phyloP scores from a whole-genome alignment of 495 filamentous ascomycete species.

The Penicillium bialowiezense region DNA sequence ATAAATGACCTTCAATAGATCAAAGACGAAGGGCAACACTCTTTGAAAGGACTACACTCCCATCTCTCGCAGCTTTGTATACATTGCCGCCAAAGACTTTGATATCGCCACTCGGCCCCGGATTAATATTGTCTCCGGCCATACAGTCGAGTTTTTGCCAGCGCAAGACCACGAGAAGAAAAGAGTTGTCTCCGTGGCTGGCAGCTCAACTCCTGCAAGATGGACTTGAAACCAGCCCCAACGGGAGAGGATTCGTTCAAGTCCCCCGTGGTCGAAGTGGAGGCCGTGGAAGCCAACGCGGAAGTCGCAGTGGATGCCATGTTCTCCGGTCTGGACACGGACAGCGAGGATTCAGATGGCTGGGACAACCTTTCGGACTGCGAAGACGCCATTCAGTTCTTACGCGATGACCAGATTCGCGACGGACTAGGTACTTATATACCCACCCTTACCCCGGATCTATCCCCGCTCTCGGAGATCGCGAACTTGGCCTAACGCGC shows the following conservation, averaged over 20 bases:
- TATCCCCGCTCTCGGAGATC: constrained; percentile 24
- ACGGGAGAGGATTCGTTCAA: constrained; percentile 39
- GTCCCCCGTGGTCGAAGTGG: constrained; percentile 45
- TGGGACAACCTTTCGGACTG: constrained; percentile 69
- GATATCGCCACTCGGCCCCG: constrained; percentile 26
- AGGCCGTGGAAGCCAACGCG: constrained; percentile 35
- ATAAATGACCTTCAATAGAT: too few species aligned
- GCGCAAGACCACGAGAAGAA: constrained; percentile 29
- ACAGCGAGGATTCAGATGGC: constrained; percentile 60
- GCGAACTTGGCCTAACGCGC: constrained; percentile 15
- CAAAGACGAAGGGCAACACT: too few species aligned
- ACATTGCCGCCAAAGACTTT: too few species aligned
- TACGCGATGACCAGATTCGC: constrained; percentile 59
- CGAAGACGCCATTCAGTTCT: constrained; percentile 63
- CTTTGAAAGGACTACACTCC: too few species aligned
- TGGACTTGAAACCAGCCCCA: constrained; percentile 44
- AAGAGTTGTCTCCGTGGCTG: constrained; percentile 29
- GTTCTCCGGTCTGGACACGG: constrained; percentile 50
- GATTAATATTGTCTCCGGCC: constrained; percentile 36
- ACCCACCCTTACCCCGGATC: constrained; percentile 17
- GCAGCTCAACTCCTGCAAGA: constrained; percentile 33
- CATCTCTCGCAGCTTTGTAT: too few species aligned
- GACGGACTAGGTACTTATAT: constrained; percentile 46
- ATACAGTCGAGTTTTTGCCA: constrained; percentile 31
- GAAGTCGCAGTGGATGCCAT: constrained; percentile 25